Evolutionary conservation across 257 asterid genomes (phyloP), one percentile per base, ranked within the genome.

Genomic region (Gynochthodes officinalis): DNA sequence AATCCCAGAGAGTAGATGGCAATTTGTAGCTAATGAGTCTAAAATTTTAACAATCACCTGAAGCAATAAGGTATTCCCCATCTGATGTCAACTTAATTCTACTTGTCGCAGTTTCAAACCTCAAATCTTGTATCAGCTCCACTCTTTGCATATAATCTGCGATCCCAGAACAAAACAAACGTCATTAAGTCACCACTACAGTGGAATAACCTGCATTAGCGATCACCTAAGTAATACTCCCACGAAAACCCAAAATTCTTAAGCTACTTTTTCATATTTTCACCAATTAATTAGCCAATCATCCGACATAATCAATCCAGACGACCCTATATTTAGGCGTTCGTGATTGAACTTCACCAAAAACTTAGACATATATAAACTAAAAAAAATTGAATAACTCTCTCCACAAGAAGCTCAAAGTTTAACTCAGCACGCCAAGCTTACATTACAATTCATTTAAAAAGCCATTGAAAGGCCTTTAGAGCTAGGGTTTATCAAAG

Each of bases 71-170:
- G 80, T 87, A 94, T 81, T 94, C 95, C 43, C 96, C 99, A 72
- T 94, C 95, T 33, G 96, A 90, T 32, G 97, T 82, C 65, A 79
- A 88, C 86, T 91, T 89, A 82, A 94, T 88, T 77, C 91, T 87
- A 74, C 90, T 86, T 16, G 93, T 88, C 2, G 97, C 86, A 32
- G 97, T 91, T 77, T 91, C 99, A 80, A 94, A 94, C 81, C 88
- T 84, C 95, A 94, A 86, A 77, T 94, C 97, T 76, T 94, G 99
- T 49, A 94, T 71, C 77, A 94, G 81, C 32, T 94, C 97, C 78
- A 94, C 87, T 67, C 97, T 84, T 76, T 85, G 89, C 95, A 81
- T 65, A 81, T 94, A 89, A 73, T 89, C 97, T 89, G 84, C 49
- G 18, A 40, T 63, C 27, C n/a, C 43, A 7, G 25, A 7, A 46